Conservation (phyloP, 305 asterid genomes). For the Ilex paraguariensis region DNA sequence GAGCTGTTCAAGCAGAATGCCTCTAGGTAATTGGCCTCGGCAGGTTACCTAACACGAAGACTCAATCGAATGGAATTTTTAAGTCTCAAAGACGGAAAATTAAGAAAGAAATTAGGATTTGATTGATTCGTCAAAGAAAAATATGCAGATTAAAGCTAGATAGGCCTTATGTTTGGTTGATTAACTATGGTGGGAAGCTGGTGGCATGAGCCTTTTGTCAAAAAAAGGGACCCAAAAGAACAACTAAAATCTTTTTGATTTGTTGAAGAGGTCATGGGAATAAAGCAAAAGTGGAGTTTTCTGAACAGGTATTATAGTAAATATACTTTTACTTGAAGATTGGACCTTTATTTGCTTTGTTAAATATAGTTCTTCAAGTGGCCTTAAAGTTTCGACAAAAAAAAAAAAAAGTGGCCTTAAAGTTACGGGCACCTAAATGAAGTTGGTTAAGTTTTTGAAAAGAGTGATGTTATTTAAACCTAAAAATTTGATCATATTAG, state of each 20-base stretch:
- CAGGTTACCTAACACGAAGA: constrained; percentile 50
- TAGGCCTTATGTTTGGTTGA: neutral
- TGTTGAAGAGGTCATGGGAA: constrained; percentile 27
- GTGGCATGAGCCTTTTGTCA: constrained; percentile 4
- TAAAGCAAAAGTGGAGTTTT: constrained; percentile 18
- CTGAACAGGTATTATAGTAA: constrained; percentile 7
- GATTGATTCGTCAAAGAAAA: too few species aligned
- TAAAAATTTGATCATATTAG: too few species aligned
- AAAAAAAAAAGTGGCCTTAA: too few species aligned
- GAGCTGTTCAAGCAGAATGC: constrained; percentile 17
- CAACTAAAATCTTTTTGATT: constrained; percentile 19
- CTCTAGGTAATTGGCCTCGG: constrained; percentile 25
- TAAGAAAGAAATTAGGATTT: too few species aligned
- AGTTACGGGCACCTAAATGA: too few species aligned
- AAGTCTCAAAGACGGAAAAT: constrained; percentile 14
- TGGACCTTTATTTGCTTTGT: too few species aligned
- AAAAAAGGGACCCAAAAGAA: constrained; percentile 13
- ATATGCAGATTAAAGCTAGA: neutral
- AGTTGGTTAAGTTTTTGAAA: too few species aligned
- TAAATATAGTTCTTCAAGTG: too few species aligned
- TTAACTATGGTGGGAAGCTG: neutral
- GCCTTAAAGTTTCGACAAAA: too few species aligned
- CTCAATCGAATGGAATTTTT: constrained; percentile 34
- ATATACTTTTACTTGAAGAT: too few species aligned
- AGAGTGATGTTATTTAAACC: too few species aligned